Evolutionary conservation across 805 yeast species (phyloP).

Genomic region (Starmerella geochares): DNA sequence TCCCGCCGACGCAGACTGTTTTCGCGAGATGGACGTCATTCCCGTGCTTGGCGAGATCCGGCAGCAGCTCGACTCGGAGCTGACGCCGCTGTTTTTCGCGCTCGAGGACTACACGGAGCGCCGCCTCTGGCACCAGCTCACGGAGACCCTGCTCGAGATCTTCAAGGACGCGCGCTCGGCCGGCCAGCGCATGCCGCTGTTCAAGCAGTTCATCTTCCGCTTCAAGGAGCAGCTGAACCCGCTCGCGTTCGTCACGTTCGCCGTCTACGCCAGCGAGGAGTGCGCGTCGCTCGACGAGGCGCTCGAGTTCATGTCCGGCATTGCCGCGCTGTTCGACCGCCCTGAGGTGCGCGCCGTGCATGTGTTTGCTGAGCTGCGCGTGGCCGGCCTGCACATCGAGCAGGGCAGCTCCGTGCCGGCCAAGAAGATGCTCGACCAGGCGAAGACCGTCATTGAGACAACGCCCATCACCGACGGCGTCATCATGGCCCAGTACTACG

Average conservation of each 20-base stretch:
- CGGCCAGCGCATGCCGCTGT: slow-evolving; percentile 54
- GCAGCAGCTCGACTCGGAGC: slow-evolving; percentile 53
- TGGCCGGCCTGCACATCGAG: slow-evolving; percentile 58
- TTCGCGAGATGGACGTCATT: slow-evolving; percentile 33
- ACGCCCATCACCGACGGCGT: slow-evolving; percentile 46
- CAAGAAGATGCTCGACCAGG: slow-evolving; percentile 54
- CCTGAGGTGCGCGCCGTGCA: slow-evolving; percentile 35
- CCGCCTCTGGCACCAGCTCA: slow-evolving; percentile 90
- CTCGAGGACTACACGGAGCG: slow-evolving; percentile 81
- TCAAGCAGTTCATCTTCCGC: slow-evolving; percentile 55
- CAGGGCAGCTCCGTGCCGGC: slow-evolving; percentile 49
- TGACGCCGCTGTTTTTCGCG: slow-evolving; percentile 50
- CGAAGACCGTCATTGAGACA: slow-evolving; percentile 48
- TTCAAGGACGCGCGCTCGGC: slow-evolving; percentile 46
- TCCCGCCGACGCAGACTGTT: neutral
- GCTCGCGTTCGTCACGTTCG: slow-evolving; percentile 65
- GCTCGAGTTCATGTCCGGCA: slow-evolving; percentile 39
- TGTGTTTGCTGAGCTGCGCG: slow-evolving; percentile 54
- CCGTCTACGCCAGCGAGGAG: slow-evolving; percentile 45
- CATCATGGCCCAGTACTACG: slow-evolving; percentile 74
- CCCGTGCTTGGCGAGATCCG: slow-evolving; percentile 51
- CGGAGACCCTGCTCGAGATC: slow-evolving; percentile 52
- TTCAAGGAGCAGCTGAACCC: slow-evolving; percentile 67
- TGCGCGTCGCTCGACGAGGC: slow-evolving; percentile 39
- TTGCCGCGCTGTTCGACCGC: slow-evolving; percentile 40